phyloP scores from a whole-genome alignment of 2,329 filamentous ascomycete genomes.

The Chrysoporthe cubensis region DNA sequence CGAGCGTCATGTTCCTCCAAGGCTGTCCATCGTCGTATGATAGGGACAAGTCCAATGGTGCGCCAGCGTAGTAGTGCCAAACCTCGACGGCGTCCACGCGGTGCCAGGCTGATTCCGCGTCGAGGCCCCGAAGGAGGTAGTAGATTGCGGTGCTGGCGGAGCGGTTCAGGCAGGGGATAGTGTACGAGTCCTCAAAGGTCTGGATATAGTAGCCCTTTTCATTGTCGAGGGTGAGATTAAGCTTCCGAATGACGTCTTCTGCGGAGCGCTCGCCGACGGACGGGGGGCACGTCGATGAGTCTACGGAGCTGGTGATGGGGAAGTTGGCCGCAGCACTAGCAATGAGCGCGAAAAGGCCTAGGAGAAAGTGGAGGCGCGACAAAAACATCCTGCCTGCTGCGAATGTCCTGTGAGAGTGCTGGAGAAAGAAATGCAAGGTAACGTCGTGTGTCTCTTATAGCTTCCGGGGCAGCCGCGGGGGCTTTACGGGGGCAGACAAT shows the following conservation, averaged over 20 bases:
- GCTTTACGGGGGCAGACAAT: too few relatives aligned
- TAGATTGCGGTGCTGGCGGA: constrained; percentile 55
- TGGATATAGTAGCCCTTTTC: constrained; percentile 56
- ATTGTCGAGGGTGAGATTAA: constrained; percentile 47
- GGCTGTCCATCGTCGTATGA: constrained; percentile 48
- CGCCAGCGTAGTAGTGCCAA: constrained; percentile 60
- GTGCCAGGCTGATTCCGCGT: constrained; percentile 53
- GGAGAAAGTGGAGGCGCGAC: neutral
- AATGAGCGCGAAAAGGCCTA: constrained; percentile 3
- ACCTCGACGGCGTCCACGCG: constrained; percentile 53
- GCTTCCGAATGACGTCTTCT: constrained; percentile 46
- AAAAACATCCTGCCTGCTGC: neutral
- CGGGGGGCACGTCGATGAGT: neutral
- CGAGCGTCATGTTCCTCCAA: constrained; percentile 42
- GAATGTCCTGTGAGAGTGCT: neutral
- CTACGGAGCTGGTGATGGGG: neutral
- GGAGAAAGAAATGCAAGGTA: neutral
- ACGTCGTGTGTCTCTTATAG: too few relatives aligned
- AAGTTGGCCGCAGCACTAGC: constrained; percentile 1
- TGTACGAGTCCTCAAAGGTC: constrained; percentile 47
- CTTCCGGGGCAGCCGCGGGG: neutral
- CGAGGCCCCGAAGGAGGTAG: constrained; percentile 52
- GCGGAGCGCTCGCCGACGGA: constrained; percentile 39
- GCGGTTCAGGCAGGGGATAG: constrained; percentile 36
- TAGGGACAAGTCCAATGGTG: constrained; percentile 50